Evolutionary conservation across 2,329 filamentous ascomycete genomes (phyloP).

Genomic region (Beauveria varroae): DNA sequence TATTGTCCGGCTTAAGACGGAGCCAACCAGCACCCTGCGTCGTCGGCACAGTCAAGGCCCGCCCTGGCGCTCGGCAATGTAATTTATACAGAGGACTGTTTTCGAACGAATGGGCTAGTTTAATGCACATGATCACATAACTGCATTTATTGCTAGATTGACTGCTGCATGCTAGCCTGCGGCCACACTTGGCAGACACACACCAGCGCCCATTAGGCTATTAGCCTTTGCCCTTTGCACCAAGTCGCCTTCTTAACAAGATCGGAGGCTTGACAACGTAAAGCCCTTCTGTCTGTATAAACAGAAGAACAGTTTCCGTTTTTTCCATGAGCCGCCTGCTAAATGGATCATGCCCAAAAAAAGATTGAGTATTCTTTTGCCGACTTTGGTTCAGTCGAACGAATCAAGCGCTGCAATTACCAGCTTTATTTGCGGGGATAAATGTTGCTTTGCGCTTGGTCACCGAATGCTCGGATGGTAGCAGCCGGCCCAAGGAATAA

Average conservation of each 20-base stretch:
- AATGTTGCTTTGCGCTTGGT: background rate
- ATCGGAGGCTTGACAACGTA: background rate
- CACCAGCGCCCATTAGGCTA: background rate
- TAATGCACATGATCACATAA: background rate
- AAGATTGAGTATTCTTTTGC: background rate
- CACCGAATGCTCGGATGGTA: background rate
- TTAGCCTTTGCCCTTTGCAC: background rate
- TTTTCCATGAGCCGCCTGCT: background rate
- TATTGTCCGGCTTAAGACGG: too few species aligned
- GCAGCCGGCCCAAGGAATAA: background rate
- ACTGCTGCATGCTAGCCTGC: background rate
- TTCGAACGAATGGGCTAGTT: too few species aligned
- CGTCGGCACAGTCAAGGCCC: too few species aligned
- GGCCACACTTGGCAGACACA: background rate
- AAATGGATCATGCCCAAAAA: too few species aligned
- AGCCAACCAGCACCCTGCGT: too few species aligned
- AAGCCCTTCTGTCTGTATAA: background rate
- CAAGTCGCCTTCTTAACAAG: background rate
- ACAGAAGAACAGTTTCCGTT: background rate
- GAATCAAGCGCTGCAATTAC: background rate
- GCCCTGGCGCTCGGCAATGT: too few species aligned
- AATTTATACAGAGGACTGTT: too few species aligned
- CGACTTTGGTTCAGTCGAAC: background rate
- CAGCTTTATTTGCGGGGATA: background rate
- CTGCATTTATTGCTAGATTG: too few species aligned